Percentiles rank a stretch among this genome's conserved stretches.
phyloP scores from a whole-genome alignment of 2,329 filamentous ascomycete genomes.

The Trichoderma cornu-damae region DNA sequence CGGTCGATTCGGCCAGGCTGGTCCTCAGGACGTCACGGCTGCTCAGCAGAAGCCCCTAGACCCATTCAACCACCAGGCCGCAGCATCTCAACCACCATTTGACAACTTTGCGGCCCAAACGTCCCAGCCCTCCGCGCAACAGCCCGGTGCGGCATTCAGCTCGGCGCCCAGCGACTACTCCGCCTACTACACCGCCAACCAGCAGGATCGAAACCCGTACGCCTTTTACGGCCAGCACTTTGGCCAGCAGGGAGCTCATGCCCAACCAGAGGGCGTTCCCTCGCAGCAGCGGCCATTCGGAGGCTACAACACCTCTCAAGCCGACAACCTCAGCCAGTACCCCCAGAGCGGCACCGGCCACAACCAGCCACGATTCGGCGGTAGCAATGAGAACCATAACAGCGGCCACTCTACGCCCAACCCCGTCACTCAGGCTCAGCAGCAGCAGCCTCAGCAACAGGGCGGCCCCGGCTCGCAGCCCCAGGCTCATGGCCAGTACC shows the following conservation, averaged over 20 bases:
- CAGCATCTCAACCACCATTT: constrained; percentile 49
- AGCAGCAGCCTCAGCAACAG: constrained; percentile 47
- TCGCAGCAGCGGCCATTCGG: constrained; percentile 70
- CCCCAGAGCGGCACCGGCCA: constrained; percentile 60
- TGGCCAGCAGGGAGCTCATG: constrained; percentile 52
- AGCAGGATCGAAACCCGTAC: constrained; percentile 67
- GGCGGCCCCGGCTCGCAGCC: constrained; percentile 41
- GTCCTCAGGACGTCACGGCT: constrained; percentile 52
- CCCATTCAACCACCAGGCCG: constrained; percentile 72
- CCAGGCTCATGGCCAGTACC: constrained; percentile 45
- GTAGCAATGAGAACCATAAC: constrained; percentile 65
- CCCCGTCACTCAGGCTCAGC: constrained; percentile 57
- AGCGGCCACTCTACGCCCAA: constrained; percentile 91
- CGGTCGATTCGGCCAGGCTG: constrained; percentile 61
- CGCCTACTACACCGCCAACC: constrained; percentile 77
- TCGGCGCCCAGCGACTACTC: constrained; percentile 76
- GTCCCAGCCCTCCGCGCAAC: constrained; percentile 53
- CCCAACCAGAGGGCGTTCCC: constrained; percentile 67
- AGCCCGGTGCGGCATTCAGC: constrained; percentile 62
- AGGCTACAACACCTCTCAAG: constrained; percentile 64
- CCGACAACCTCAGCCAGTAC: constrained; percentile 62
- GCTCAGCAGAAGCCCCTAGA: constrained; percentile 79
- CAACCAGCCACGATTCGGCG: constrained; percentile 56
- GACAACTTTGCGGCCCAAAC: constrained; percentile 58
- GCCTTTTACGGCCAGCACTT: constrained; percentile 69